phyloP scores from a whole-genome alignment of 225 moss, liverwort and hornwort genomes.

The Neckera pumila region DNA sequence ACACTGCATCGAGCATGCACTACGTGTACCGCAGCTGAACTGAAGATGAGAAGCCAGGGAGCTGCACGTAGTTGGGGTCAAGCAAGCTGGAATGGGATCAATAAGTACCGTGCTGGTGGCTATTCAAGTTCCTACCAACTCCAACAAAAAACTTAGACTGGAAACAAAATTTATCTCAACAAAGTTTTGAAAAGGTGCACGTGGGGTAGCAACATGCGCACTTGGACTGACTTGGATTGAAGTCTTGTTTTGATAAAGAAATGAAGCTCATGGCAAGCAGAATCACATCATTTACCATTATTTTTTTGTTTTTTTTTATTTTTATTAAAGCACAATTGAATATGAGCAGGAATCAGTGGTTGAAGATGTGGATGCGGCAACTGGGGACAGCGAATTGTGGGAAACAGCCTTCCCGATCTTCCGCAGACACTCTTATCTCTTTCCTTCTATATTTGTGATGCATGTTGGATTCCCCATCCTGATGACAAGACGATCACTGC shows the following conservation, averaged over 20 bases:
- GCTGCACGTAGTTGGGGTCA: neutral
- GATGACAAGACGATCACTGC: neutral
- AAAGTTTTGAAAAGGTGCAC: neutral
- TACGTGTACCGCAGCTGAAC: neutral
- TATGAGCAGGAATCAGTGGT: neutral
- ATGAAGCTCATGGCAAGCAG: neutral
- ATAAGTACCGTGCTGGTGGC: neutral
- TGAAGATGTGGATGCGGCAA: constrained; percentile 15
- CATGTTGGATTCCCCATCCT: neutral
- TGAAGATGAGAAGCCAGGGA: neutral
- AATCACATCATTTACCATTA: neutral
- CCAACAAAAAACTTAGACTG: neutral
- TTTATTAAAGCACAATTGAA: neutral
- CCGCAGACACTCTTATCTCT: constrained; percentile 4
- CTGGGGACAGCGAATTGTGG: neutral
- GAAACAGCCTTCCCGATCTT: neutral
- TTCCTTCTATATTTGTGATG: neutral
- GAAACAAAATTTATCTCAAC: neutral
- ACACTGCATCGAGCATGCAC: neutral
- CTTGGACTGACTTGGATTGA: neutral
- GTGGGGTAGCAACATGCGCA: neutral
- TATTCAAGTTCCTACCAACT: neutral
- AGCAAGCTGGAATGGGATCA: neutral
- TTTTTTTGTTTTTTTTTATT: too few relatives aligned
- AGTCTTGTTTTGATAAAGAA: neutral